These are phyloP conservation scores for Drosera spatulata DNA, from an alignment of 179 eudicot genomes.

Conservation along the genomic window DNA sequence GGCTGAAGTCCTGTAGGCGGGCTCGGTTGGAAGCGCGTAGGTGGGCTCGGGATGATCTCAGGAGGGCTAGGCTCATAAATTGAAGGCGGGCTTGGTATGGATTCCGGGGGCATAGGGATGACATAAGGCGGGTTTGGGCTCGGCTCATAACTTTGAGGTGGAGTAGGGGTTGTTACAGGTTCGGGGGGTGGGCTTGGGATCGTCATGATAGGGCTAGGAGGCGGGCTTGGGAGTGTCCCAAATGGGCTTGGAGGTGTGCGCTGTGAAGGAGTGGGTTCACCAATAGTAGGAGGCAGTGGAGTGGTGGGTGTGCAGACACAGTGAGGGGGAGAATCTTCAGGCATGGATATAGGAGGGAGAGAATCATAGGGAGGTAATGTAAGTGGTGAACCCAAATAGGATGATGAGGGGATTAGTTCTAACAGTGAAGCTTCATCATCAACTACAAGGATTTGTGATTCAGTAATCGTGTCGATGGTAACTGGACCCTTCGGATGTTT, in stretches of 20 bases:
- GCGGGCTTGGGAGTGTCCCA: conserved; percentile 6
- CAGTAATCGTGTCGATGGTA: conserved; percentile 19
- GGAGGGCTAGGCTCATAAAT: conserved; percentile 28
- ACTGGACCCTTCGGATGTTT: conserved; percentile 9
- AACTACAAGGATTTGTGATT: conserved; percentile 13
- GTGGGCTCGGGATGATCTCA: conserved; percentile 18
- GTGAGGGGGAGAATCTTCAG: conserved; percentile 42
- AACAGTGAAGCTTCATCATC: conserved; percentile 11
- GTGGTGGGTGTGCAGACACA: conserved; percentile 50
- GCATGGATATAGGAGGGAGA: conserved; percentile 40
- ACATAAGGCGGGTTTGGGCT: conserved; percentile 24
- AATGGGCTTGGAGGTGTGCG: conserved; percentile 8
- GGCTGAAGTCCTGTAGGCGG: conserved; percentile 16
- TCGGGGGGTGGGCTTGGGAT: no score
- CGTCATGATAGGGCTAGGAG: conserved; percentile 3
- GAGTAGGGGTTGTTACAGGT: conserved; percentile 3
- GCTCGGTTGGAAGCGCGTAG: conserved; percentile 14
- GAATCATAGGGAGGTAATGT: conserved; percentile 65
- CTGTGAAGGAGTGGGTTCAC: conserved; percentile 11
- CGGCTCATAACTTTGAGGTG: conserved; percentile 1
- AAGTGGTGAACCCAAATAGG: conserved; percentile 53
- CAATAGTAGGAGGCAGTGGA: conserved; percentile 21
- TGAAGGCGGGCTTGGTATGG: conserved; percentile 19
- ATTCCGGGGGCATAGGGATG: conserved; percentile 24
- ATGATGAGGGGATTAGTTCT: conserved; percentile 8